Evolutionary conservation across 768 basidiomycete genomes (phyloP).

Genomic region (Panellus pusillus): DNA sequence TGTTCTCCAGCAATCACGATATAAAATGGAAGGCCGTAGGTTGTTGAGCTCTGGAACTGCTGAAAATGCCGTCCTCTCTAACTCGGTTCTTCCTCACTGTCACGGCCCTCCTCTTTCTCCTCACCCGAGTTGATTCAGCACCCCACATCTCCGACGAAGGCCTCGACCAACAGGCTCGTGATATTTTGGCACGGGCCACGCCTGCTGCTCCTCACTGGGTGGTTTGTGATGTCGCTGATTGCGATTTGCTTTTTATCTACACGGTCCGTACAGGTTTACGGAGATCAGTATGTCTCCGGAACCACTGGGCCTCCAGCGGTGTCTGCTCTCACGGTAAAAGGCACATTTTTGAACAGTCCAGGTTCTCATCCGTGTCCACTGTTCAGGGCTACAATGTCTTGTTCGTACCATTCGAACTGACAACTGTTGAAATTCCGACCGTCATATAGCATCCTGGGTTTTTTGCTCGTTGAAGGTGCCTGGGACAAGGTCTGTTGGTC

Average conservation of each 20-base stretch:
- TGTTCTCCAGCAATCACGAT: too few relatives aligned
- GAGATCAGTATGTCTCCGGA: conserved; percentile 43
- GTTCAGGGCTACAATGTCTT: conserved; percentile 59
- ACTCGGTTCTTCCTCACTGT: too few relatives aligned
- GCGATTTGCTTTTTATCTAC: too few relatives aligned
- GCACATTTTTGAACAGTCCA: background rate
- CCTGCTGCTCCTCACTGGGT: conserved; percentile 54
- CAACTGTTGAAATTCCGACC: background rate
- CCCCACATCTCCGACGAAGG: conserved; percentile 25
- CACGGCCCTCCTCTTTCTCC: background rate
- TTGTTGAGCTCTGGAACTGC: too few relatives aligned
- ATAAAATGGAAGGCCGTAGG: too few relatives aligned
- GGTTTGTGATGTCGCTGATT: conserved; percentile 7
- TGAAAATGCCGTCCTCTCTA: too few relatives aligned
- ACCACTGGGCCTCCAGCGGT: conserved; percentile 48
- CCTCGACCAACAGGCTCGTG: conserved; percentile 31
- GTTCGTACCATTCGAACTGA: conserved; percentile 26
- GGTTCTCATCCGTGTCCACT: background rate
- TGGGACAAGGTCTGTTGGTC: conserved; percentile 50
- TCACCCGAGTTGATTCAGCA: conserved; percentile 11
- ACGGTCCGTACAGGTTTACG: conserved; percentile 24
- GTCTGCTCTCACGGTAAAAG: conserved; percentile 41
- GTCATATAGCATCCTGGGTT: conserved; percentile 44
- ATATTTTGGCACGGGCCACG: conserved; percentile 37
- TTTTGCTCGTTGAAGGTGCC: conserved; percentile 55